phyloP scores from a whole-genome alignment of 2,329 filamentous ascomycete genomes.

The Hymenoscyphus occultus region DNA sequence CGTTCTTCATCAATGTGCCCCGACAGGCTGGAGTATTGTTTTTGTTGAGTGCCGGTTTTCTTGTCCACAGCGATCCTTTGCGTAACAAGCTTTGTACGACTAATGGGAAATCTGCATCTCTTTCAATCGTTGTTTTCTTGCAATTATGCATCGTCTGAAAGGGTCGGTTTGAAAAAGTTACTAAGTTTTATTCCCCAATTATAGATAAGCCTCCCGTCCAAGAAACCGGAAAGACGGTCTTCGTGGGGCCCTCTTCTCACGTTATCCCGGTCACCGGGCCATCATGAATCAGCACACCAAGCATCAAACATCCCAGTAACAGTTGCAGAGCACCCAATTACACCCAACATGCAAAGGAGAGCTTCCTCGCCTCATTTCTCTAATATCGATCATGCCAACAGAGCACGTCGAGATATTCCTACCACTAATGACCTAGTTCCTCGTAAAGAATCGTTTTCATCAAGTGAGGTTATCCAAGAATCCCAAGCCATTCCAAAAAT shows the following conservation, averaged over 20 bases:
- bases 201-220: constrained; percentile 39
- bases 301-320: constrained; percentile 18
- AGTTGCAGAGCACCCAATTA: constrained; percentile 17
- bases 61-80: constrained; percentile 20
- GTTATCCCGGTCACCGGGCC: constrained; percentile 37
- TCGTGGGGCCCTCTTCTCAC: constrained; percentile 45
- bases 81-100: constrained; percentile 36
- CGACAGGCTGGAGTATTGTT: constrained; percentile 11
- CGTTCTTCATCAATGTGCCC: constrained; percentile 3
- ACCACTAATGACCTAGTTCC: constrained; percentile 8
- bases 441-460: constrained; percentile 5
- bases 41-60: constrained; percentile 23
- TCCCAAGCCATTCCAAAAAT: constrained; percentile 21
- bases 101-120: constrained; percentile 34
- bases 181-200: constrained; percentile 34
- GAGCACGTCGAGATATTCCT: constrained; percentile 19
- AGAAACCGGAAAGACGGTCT: constrained; percentile 40
- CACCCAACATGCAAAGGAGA: constrained; percentile 9
- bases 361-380: constrained; percentile 13
- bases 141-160: constrained; percentile 24
- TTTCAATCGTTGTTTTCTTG: constrained; percentile 31
- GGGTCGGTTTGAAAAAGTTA: constrained; percentile 33
- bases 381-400: constrained; percentile 11
- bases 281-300: constrained; percentile 29
- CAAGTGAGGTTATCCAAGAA: constrained; percentile 8